A percentile compares a stretch with the other conserved stretches of the same genome.
phyloP scores from a whole-genome alignment of 805 yeast species.

The Cyberlindnera americana region DNA sequence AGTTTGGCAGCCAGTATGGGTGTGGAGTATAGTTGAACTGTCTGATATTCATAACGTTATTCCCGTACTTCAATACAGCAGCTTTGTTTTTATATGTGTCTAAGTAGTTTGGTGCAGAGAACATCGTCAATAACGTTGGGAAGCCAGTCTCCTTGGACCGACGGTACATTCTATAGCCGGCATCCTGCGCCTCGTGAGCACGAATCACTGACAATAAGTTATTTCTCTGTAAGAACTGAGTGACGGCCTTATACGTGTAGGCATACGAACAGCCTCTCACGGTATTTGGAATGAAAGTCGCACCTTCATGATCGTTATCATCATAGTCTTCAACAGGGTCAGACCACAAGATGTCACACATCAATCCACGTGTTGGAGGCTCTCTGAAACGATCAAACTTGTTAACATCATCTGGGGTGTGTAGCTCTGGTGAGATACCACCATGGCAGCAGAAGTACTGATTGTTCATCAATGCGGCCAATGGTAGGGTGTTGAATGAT shows the following conservation, averaged over 20 bases:
- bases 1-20: conserved; percentile 95
- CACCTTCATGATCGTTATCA: conserved; percentile 50
- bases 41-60: conserved; percentile 89
- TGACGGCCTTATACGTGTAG: conserved; percentile 71
- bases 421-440: conserved; percentile 85
- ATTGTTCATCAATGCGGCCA: conserved; percentile 89
- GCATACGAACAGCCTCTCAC: conserved; percentile 93
- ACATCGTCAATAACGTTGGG: conserved; percentile 85
- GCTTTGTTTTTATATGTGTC: conserved; percentile 94
- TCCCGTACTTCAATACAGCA: conserved; percentile 87
- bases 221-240: conserved; percentile 73
- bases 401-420: conserved; percentile 62
- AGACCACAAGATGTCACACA: conserved; percentile 95
- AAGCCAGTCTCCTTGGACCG: conserved; percentile 81
- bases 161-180: conserved; percentile 93
- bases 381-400: conserved; percentile 77
- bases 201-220: conserved; percentile 81
- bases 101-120: conserved; percentile 93
- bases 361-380: conserved; percentile 89
- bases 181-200: conserved; percentile 98
- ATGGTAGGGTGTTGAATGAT: conserved; percentile 83
- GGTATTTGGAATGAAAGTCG: conserved; percentile 56
- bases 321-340: conserved; percentile 94
- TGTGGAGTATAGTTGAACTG: conserved; percentile 92
- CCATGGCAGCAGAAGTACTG: conserved; percentile 97